A percentile compares a stretch with the other conserved stretches of the same genome.
These are phyloP conservation scores for Rubia tinctorum DNA, from an alignment of 305 asterid species.

Conservation along the genomic window DNA sequence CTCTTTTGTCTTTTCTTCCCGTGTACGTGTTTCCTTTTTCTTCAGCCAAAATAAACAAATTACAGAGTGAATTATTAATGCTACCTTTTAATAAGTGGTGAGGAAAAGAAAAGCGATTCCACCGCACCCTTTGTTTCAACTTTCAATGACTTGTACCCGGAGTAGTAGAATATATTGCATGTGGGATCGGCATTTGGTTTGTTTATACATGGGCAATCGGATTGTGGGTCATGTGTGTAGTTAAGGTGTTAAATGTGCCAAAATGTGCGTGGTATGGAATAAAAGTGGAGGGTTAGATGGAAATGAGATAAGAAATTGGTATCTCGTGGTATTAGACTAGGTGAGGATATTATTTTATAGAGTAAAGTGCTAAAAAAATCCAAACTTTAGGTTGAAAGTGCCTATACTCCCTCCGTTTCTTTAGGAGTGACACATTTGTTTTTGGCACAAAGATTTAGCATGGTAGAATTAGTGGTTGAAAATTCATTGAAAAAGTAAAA, in stretches of 20 bases:
- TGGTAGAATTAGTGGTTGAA: no score
- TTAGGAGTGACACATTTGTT: no score
- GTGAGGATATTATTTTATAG: no score
- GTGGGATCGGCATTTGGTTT: not conserved
- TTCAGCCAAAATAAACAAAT: not conserved
- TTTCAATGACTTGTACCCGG: not conserved
- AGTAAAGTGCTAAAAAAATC: no score
- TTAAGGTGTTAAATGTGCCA: not conserved
- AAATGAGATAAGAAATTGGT: no score
- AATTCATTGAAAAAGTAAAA: no score
- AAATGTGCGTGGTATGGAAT: no score
- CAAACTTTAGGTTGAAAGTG: no score
- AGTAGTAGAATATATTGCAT: conserved; percentile 3
- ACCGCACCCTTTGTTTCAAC: not conserved
- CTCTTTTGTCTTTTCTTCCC: conserved; percentile 1
- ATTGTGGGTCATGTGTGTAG: not conserved
- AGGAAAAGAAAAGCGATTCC: not conserved
- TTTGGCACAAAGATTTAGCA: no score
- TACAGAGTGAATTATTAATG: not conserved
- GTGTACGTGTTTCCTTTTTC: not conserved
- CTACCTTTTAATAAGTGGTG: not conserved
- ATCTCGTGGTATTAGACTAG: no score
- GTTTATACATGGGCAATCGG: not conserved
- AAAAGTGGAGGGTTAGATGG: no score
- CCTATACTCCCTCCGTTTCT: no score